Evolutionary conservation across 768 basidiomycete species (phyloP), one percentile per base, ranked within the genome.

Genomic region (Pilatotrama ljubarskyi): DNA sequence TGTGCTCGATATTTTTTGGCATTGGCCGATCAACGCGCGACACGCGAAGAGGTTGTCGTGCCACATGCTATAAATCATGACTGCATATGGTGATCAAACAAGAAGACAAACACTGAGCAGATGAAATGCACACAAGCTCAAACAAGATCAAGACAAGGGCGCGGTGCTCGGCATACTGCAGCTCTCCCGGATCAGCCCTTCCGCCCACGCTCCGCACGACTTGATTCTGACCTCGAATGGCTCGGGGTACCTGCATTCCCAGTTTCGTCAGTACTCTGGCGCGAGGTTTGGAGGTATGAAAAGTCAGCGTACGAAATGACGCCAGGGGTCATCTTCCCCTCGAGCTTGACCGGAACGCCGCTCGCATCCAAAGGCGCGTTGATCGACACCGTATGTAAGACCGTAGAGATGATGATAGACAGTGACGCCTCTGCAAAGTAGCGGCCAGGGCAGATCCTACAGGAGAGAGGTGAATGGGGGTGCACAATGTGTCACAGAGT

Each of bases 181-280:
- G n/a, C 26, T 29, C 10, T 43, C 44, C 20, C 14, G 9, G 20
- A 70, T 55, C 15, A 70, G 51, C 14, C 49, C 46, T 25, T 61
- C 59, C 18, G 61, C 51, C 17, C 26, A 47, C 10, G 54, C 32
- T 8, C 58, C 63, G 7, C 70, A 58, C 18, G 69, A 56, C 26
- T 51, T 47, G 38, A 71, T 68, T 3, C 26, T 11, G 29, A 67
- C 68, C 8, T 47, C 47, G 49, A 70, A 70, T 13, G 61, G 53
- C 32, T 62, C 63, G 9, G 70, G 65, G 37, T 64, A 62, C 35
- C 65, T 66, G n/a, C 13, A 7, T 24, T 5, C 25, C 20, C n/a
- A n/a, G 29, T 32, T 10, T 32, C 29, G 29, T 29, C 13, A 46
- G 18, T 44, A 36, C 2, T 22, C 18, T 51, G 20, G n/a, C 29